A percentile compares a stretch with the other conserved stretches of the same genome.
Evolutionary conservation across 1,284 basidiomycete genomes (phyloP).

Genomic region (Amylostereum areolatum): DNA sequence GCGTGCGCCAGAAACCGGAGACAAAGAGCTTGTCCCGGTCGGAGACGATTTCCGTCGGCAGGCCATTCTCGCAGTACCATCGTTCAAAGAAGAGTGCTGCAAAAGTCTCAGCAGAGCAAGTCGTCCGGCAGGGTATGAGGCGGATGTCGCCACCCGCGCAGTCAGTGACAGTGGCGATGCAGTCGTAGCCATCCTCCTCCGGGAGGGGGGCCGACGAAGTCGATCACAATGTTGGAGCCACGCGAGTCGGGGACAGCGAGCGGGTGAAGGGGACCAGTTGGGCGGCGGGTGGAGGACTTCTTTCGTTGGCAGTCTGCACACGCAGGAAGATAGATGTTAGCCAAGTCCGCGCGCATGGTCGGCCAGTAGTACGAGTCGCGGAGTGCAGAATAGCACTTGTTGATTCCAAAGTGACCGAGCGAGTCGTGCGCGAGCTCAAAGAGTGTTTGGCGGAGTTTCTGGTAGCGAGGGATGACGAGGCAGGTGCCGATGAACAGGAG

Average conservation of each 20-base stretch:
- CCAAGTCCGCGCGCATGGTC: not conserved
- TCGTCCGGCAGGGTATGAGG: slow-evolving; percentile 22
- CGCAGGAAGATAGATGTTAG: not conserved
- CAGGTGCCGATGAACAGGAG: slow-evolving; percentile 24
- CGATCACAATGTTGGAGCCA: slow-evolving; percentile 28
- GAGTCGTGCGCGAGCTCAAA: slow-evolving; percentile 23
- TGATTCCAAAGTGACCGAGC: slow-evolving; percentile 14
- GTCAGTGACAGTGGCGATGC: slow-evolving; percentile 30
- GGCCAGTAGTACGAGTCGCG: not conserved
- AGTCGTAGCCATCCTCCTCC: slow-evolving; percentile 26
- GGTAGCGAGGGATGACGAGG: slow-evolving; percentile 24
- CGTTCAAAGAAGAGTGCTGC: slow-evolving; percentile 25
- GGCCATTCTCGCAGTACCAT: slow-evolving; percentile 35
- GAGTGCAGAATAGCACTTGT: not conserved
- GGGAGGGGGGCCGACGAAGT: slow-evolving; percentile 39
- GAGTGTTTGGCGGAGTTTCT: slow-evolving; percentile 13
- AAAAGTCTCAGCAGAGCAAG: slow-evolving; percentile 25
- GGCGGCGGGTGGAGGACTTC: slow-evolving; percentile 12
- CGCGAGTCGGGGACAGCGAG: slow-evolving; percentile 18
- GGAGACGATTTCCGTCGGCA: slow-evolving; percentile 32
- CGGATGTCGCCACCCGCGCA: slow-evolving; percentile 29
- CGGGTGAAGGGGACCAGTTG: slow-evolving; percentile 17
- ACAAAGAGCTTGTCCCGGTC: slow-evolving; percentile 38
- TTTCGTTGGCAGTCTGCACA: slow-evolving; percentile 17
- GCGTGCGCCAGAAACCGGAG: slow-evolving; percentile 32